Evolutionary conservation across 202 grass and related monocot genomes (phyloP), one percentile per base, ranked within the genome.

Genomic region (Setaria italica): DNA sequence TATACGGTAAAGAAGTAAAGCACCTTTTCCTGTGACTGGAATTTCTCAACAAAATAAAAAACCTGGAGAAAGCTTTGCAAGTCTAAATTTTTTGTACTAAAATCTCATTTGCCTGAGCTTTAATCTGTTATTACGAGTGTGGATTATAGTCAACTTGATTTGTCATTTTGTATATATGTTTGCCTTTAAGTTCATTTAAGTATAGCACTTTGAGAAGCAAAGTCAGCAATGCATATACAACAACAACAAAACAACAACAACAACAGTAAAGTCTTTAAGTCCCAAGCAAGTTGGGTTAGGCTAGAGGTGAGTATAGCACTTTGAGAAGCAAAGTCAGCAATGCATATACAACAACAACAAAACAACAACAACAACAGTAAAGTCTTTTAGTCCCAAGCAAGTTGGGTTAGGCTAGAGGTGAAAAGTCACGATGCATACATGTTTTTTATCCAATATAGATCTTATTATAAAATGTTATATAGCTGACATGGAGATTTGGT

Each of bases 91-190:
- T 29, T 66, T 79, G 63, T 37, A 55, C 37, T 62, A 43, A 88
- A 88, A 74, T 74, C 41, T 84, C 76, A 67, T 78, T 66, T 84
- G 33, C 47, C 14, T 30, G 45, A 7, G 29, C 11, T 17, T 62
- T 80, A 43, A 43, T 84, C 30, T 79, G 9, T 84, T 84, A 65
- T 84, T 55, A 77, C 39, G 55, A 46, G 33, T 78, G 34, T 65
- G 33, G 9, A 65, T 21, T 78, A 72, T 83, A 78, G 56, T 72
- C 57, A 21, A 73, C 41, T 67, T 80, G 43, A 13, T 47, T 3
- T 74, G 41, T 86, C 62, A 32, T 46, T 70, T 35, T 50, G 42
- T 50, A 58, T 78, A 42, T 17, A 21, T 72, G 34, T 72, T 49
- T 81, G 49, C 4, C 33, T 17, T 32, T 32, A 78, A 46, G 37